These are phyloP conservation scores for Cordyceps pruinosa DNA, from an alignment of 2,329 filamentous ascomycete genomes.

Conservation along the genomic window DNA sequence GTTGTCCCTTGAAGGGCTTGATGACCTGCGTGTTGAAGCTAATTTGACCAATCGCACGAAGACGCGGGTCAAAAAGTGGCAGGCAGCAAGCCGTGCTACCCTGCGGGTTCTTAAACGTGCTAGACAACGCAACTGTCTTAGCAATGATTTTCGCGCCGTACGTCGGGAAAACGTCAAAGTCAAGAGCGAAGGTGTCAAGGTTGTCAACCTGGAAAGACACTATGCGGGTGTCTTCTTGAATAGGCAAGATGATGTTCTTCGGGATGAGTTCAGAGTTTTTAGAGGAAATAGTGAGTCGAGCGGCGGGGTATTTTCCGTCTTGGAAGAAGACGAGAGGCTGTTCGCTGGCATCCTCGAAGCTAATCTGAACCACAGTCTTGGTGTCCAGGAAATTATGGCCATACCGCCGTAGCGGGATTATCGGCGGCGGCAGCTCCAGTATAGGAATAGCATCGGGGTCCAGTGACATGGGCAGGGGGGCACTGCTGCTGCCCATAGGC, in stretches of 20 bases:
- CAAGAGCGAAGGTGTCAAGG: slow-evolving; percentile 83
- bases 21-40: slow-evolving; percentile 94
- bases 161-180: slow-evolving; percentile 96
- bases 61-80: slow-evolving; percentile 84
- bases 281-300: slow-evolving; percentile 90
- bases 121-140: slow-evolving; percentile 85
- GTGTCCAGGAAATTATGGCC: slow-evolving; percentile 98
- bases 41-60: slow-evolving; percentile 88
- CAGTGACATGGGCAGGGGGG: slow-evolving; percentile 55
- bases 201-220: slow-evolving; percentile 96
- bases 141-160: slow-evolving; percentile 97
- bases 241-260: slow-evolving; percentile 88
- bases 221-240: slow-evolving; percentile 90
- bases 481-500: slow-evolving; percentile 40
- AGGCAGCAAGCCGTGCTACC: slow-evolving; percentile 76
- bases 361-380: slow-evolving; percentile 91
- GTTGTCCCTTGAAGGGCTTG: slow-evolving; percentile 87
- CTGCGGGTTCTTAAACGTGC: slow-evolving; percentile 68
- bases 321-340: slow-evolving; percentile 90
- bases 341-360: slow-evolving; percentile 71
- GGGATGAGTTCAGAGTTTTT: slow-evolving; percentile 95
- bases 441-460: slow-evolving; percentile 87
- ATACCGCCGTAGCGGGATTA: slow-evolving; percentile 89
- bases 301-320: slow-evolving; percentile 91
- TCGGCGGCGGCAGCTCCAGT: slow-evolving; percentile 86